Base-by-base conservation (phyloP, 1,284 basidiomycete genomes). In the Trichosporon coremiiforme region DNA sequence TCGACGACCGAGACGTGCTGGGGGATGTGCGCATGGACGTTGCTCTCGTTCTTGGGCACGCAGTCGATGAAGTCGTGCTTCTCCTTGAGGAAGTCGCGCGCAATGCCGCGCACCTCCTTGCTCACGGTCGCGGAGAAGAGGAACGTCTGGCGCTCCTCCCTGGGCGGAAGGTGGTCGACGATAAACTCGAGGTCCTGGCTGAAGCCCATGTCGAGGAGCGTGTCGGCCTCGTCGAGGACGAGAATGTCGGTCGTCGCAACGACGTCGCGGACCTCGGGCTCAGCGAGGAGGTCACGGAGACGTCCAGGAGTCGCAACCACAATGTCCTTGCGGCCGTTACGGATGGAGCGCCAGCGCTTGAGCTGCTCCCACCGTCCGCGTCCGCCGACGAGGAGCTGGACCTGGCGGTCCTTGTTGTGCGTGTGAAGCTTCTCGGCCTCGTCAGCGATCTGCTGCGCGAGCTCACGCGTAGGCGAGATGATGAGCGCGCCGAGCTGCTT, bases 161-260 rank as follows among this genome's bases (percentile, higher is more conserved):
- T 17, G 15, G 50, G 20, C 17, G 93, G 92, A n/a, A 98, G 85
- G 75, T 87, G 86, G 2, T 85, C 77, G 38, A 88, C 85, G 77
- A 98, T 95, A 1, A 87, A 87, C 47, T 93, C 88, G 62, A 99
- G 89, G 75, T 97, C 95, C 62, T 91, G 89, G 9, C 91, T 88
- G 89, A 99, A 99, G 75, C 96, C 96, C 91, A 98, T 93, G 75
- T 98, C 95, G 55, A 99, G 87, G 13, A 98, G 87, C 0, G 93
- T 96, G 82, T 99, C 97, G 10, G 95, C 95, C 84, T 98, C 96
- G 79, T 99, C 96, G 67, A 99, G 86, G 71, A 98, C 87, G 69
- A 98, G 87, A 77, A 88, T 85, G 76, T 89, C 86, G 1, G 91
- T 87, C 10, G 86, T 85, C 13, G 82, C 80, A 29, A 95, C 76